Percentiles rank a stretch among this genome's conserved stretches.
Conservation (phyloP, 257 asterid species). For the Primulina huaijiensis region DNA sequence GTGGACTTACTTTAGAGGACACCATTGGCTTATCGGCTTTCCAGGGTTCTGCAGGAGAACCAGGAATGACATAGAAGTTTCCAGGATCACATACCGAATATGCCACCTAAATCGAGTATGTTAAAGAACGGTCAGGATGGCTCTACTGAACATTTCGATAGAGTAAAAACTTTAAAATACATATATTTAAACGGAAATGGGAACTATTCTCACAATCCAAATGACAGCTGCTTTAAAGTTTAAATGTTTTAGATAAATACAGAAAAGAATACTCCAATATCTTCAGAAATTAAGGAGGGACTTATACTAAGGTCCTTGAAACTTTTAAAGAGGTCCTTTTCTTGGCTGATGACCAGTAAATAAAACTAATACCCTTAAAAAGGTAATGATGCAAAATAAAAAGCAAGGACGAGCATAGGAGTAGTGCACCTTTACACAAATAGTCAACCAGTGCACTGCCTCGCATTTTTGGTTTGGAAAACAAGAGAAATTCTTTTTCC, state of each 20-base stretch:
- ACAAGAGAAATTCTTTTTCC: neutral
- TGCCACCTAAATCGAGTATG: constrained; percentile 52
- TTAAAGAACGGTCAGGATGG: constrained; percentile 4
- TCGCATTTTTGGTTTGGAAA: neutral
- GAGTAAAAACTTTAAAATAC: too few relatives aligned
- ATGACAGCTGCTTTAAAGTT: neutral
- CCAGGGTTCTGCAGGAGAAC: constrained; percentile 77
- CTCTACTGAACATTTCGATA: neutral
- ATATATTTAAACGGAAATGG: neutral
- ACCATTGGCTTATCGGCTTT: constrained; percentile 44
- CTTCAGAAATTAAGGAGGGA: neutral
- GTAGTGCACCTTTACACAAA: neutral
- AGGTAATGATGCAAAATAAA: neutral
- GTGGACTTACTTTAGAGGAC: constrained; percentile 31
- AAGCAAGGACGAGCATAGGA: neutral
- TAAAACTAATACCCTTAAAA: neutral
- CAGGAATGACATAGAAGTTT: constrained; percentile 86
- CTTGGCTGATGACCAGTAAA: neutral
- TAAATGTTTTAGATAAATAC: neutral
- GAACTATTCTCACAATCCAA: neutral
- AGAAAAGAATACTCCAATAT: neutral
- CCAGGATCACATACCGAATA: constrained; percentile 84
- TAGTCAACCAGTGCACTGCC: neutral
- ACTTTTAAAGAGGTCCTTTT: neutral
- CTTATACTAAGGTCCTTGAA: neutral